Evolutionary conservation across 1,284 basidiomycete species (phyloP).

Genomic region (Volvariella volvacea): DNA sequence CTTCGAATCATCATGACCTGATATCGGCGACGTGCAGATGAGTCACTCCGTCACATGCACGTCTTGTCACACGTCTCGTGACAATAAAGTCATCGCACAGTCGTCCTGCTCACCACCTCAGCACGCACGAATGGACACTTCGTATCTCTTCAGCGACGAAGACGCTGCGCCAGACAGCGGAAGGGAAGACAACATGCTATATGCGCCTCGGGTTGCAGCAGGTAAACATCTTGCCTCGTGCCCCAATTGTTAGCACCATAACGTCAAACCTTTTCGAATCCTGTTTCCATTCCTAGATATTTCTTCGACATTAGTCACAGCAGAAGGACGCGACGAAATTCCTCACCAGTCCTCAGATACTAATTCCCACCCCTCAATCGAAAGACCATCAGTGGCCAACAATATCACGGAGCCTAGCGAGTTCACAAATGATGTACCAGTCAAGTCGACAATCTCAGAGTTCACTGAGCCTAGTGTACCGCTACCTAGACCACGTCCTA

Average conservation of each 20-base stretch:
- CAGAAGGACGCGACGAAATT: not conserved
- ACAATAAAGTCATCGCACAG: not conserved
- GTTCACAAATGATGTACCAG: too few species aligned
- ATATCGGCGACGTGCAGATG: not conserved
- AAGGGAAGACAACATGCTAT: slow-evolving; percentile 12
- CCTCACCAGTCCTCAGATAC: not conserved
- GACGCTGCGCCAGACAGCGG: slow-evolving; percentile 23
- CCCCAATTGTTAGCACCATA: slow-evolving; percentile 1
- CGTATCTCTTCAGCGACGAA: not conserved
- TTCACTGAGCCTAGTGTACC: not conserved
- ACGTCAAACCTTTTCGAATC: not conserved
- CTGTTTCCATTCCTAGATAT: not conserved
- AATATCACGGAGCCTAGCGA: too few species aligned
- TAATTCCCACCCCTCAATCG: not conserved
- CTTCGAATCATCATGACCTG: too few species aligned
- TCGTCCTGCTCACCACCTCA: not conserved
- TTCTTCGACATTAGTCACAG: not conserved
- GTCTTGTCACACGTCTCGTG: not conserved
- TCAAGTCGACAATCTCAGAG: too few species aligned
- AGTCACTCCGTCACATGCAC: not conserved
- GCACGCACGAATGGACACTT: not conserved
- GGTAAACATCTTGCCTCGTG: slow-evolving; percentile 1
- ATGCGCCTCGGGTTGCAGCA: not conserved
- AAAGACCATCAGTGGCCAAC: not conserved
- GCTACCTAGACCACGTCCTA: slow-evolving; percentile 2